These are phyloP conservation scores for Microglena sp. DNA, from an alignment of 139 green algal genomes.

Conservation along the genomic window DNA sequence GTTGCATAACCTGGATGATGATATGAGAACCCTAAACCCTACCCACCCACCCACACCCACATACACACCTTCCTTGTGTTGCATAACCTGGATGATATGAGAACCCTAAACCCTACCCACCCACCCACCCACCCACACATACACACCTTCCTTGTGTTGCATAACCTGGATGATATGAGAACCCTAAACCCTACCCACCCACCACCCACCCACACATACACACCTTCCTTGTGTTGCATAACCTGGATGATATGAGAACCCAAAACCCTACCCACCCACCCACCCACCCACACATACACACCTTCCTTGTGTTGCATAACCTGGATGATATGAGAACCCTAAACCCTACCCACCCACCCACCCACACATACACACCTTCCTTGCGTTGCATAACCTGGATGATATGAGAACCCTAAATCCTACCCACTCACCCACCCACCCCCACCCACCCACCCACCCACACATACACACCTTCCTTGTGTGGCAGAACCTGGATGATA, in stretches of 20 bases:
- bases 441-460: not conserved
- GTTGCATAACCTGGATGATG: no score
- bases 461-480: not conserved
- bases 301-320: not conserved
- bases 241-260: not conserved
- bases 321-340: no score
- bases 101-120: not conserved
- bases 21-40: no score
- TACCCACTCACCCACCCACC: not conserved
- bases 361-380: not conserved
- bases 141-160: no score
- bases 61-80: no score
- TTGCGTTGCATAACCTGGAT: no score
- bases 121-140: not conserved
- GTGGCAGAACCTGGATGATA: not conserved
- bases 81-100: not conserved
- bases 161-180: no score
- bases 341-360: not conserved
- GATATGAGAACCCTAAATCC: no score
- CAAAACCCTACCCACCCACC: not conserved
- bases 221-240: not conserved
- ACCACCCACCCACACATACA: conserved; percentile 2
- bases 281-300: not conserved
- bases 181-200: not conserved
- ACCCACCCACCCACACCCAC: no score